These are phyloP conservation scores for Jamesozyma piceae DNA, from an alignment of 805 yeast genomes.

Conservation along the genomic window DNA sequence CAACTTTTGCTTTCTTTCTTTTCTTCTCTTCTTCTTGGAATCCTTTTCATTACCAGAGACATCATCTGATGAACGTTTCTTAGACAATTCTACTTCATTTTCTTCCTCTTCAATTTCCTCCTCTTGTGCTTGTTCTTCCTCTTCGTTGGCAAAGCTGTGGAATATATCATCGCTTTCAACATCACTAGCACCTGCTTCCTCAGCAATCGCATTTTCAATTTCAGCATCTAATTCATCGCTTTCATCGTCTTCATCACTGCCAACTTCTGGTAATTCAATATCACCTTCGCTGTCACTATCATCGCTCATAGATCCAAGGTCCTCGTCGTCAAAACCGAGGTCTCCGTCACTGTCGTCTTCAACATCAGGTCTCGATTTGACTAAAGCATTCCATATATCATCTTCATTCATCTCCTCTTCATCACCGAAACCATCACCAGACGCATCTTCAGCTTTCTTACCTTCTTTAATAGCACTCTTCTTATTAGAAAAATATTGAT, in stretches of 20 bases:
- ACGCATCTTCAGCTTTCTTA: constrained; percentile 18
- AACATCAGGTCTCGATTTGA: constrained; percentile 62
- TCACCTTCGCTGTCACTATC: constrained; percentile 20
- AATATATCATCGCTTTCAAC: constrained; percentile 33
- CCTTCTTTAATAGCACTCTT: constrained; percentile 32
- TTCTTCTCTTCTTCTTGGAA: constrained; percentile 26
- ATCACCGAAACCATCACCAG: constrained; percentile 30
- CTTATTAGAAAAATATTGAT: constrained; percentile 68
- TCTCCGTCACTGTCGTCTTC: constrained; percentile 40
- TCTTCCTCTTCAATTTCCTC: constrained; percentile 2
- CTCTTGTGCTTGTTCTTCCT: background rate
- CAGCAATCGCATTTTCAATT: constrained; percentile 11
- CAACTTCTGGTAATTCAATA: constrained; percentile 7
- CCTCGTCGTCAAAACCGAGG: constrained; percentile 39
- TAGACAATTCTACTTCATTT: constrained; percentile 23
- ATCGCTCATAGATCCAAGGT: constrained; percentile 24
- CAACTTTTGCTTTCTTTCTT: constrained; percentile 28
- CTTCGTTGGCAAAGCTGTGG: constrained; percentile 10
- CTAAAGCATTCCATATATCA: constrained; percentile 74
- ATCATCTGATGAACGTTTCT: constrained; percentile 22
- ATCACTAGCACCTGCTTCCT: constrained; percentile 31
- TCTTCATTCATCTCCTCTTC: constrained; percentile 52
- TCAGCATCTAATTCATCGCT: constrained; percentile 22
- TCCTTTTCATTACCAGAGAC: constrained; percentile 9
- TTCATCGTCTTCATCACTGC: constrained; percentile 16